Evolutionary conservation across 1,139 yeast species (phyloP).

Genomic region (Debaryomyces nepalensis): DNA sequence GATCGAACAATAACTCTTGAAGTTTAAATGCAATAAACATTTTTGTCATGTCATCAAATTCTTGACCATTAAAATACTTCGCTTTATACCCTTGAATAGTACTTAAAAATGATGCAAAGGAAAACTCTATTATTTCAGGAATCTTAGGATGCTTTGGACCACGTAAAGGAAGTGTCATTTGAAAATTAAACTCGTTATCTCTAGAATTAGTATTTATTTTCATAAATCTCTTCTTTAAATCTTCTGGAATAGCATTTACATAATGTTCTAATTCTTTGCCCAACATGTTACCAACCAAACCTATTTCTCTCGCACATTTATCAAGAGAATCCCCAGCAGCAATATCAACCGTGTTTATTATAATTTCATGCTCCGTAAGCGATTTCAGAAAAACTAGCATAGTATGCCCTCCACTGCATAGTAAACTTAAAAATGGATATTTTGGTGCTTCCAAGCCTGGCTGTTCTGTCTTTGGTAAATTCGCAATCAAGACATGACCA

Average conservation of each 20-base stretch:
- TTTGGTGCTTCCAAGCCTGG: conserved; percentile 48
- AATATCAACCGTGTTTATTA: conserved; percentile 80
- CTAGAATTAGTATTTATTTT: conserved; percentile 26
- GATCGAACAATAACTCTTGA: conserved; percentile 72
- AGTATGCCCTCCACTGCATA: conserved; percentile 96
- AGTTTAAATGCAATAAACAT: conserved; percentile 60
- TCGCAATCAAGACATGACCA: conserved; percentile 81
- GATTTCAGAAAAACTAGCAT: conserved; percentile 74
- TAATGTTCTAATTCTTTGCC: conserved; percentile 80
- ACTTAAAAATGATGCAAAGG: conserved; percentile 81
- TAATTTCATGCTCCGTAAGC: conserved; percentile 66
- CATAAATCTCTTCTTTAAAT: conserved; percentile 25
- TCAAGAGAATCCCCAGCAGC: conserved; percentile 95
- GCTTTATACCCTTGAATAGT: conserved; percentile 44
- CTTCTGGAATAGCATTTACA: conserved; percentile 39
- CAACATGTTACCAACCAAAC: conserved; percentile 78
- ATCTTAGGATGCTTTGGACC: conserved; percentile 34
- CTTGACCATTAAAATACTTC: conserved; percentile 13
- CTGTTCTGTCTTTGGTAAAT: conserved; percentile 46
- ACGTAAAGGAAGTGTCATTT: conserved; percentile 36
- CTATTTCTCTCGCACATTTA: conserved; percentile 87
- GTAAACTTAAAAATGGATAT: conserved; percentile 79
- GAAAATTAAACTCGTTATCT: conserved; percentile 35
- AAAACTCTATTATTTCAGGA: conserved; percentile 53
- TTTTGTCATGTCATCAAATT: conserved; percentile 27